Base-by-base conservation (phyloP, 2,329 filamentous ascomycete species). In the Aspergillus luchuensis region DNA sequence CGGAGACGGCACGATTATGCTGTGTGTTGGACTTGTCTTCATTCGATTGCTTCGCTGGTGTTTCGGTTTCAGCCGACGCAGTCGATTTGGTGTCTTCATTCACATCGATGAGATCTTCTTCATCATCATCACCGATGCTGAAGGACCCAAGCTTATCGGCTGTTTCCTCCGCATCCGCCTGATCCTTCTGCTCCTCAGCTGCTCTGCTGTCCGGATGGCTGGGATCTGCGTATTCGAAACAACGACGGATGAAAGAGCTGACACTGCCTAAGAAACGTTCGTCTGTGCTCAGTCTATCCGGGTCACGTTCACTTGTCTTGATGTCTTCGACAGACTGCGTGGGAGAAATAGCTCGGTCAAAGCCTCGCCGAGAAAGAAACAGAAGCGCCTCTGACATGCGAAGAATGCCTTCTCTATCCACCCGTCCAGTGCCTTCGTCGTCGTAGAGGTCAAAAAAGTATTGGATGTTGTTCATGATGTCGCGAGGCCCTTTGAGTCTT, bases 401-500 rank as follows among this genome's bases (percentile, higher is more conserved):
- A 48, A 99, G 77, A 60, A 99, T 99, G 5, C 95, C 95, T 76
- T 99, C 95, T 10, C 95, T 87, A 71, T 98, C 95, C 5, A 99
- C 93, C 68, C 87, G 92, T 25, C 95, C 95, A 72, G 97, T 92
- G 1, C 88, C 86, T 69, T 94, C 90, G 66, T 99, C 94, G 72
- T 99, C 95, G 74, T 98, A 97, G 0, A 99, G 85, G 71, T 97
- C 91, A 69, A 99, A 99, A 76, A 99, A 98, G 78, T 98, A 98
- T 62, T 89, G 95, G 71, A 99, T 98, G 60, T 91, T 95, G 30
- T 91, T 91, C 94, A 99, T 97, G 66, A 99, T 97, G 76, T 99
- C 95, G 50, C 89, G 89, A 58, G 90, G 92, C 8, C 95, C 94
- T 75, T 97, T 98, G 71, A 99, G 91, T 13, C 91, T 87, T 2